Conservation (phyloP, 805 yeast genomes). For the Cyberlindnera mycetangii region DNA sequence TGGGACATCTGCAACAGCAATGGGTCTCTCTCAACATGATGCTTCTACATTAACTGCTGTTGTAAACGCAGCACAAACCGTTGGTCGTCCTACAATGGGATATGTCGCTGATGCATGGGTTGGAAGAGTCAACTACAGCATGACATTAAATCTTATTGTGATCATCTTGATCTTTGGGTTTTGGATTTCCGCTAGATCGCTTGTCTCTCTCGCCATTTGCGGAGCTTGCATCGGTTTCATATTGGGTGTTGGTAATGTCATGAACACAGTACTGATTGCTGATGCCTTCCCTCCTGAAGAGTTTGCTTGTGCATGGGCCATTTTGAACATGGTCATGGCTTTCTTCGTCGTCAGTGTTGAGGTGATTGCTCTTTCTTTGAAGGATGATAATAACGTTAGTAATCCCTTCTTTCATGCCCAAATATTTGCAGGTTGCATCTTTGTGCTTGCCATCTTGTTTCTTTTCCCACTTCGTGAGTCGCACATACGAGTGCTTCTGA, state of each 20-base stretch:
- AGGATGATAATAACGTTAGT: slow-evolving; percentile 24
- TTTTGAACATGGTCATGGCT: slow-evolving; percentile 32
- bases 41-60: slow-evolving; percentile 46
- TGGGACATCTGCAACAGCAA: slow-evolving; percentile 43
- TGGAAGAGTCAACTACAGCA: slow-evolving; percentile 46
- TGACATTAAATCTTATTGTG: slow-evolving; percentile 33
- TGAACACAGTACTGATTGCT: slow-evolving; percentile 40
- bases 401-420: slow-evolving; percentile 56
- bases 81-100: slow-evolving; percentile 51
- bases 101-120: slow-evolving; percentile 38
- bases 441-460: slow-evolving; percentile 39
- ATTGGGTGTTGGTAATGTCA: slow-evolving; percentile 44
- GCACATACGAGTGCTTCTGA: slow-evolving; percentile 38
- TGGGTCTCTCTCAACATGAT: slow-evolving; percentile 44
- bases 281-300: slow-evolving; percentile 36
- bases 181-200: slow-evolving; percentile 45
- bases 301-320: slow-evolving; percentile 40
- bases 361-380: slow-evolving; percentile 51
- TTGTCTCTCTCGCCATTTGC: slow-evolving; percentile 38
- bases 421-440: slow-evolving; percentile 53
- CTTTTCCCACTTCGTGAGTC: slow-evolving; percentile 48
- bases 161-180: slow-evolving; percentile 39
- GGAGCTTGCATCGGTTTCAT: slow-evolving; percentile 41
- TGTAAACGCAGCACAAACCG: slow-evolving; percentile 44
- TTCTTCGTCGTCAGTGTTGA: slow-evolving; percentile 46